Evolutionary conservation across 352 stramenopile species (phyloP).

Genomic region (Globisporangium spiculum): DNA sequence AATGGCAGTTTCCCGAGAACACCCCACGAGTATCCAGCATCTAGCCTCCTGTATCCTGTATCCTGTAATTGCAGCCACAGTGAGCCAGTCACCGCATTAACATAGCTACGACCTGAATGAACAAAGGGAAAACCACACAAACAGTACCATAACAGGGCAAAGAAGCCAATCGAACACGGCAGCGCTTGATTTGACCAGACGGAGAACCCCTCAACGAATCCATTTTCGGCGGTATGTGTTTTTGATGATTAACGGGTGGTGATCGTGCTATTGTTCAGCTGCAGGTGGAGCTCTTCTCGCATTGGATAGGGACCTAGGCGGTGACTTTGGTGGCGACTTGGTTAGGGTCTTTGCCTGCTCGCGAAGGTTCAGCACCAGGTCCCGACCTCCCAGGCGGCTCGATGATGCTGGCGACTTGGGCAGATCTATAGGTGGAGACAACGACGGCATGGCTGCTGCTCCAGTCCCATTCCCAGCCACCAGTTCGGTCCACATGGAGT

Average conservation of each 20-base stretch:
- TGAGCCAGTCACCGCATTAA: neutral
- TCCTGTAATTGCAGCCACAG: neutral
- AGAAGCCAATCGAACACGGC: neutral
- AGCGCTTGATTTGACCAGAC: neutral
- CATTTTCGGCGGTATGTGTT: neutral
- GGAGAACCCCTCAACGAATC: neutral
- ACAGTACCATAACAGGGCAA: conserved; percentile 7
- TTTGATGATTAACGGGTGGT: neutral
- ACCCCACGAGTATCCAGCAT: neutral
- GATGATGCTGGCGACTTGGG: neutral
- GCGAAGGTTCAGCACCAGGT: conserved; percentile 14
- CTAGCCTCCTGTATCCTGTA: neutral
- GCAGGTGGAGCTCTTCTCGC: neutral
- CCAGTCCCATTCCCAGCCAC: neutral
- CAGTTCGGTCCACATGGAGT: conserved; percentile 55
- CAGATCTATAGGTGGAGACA: conserved; percentile 6
- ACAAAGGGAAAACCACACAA: neutral
- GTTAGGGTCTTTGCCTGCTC: conserved; percentile 7
- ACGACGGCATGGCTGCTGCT: neutral
- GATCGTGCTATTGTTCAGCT: neutral
- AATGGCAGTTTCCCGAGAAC: neutral
- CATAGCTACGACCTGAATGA: neutral
- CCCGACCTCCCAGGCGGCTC: conserved; percentile 13
- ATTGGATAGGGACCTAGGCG: neutral
- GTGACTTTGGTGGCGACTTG: neutral